These are phyloP conservation scores for Aspergillus ellipticus DNA, from an alignment of 495 filamentous ascomycete species.

Conservation along the genomic window DNA sequence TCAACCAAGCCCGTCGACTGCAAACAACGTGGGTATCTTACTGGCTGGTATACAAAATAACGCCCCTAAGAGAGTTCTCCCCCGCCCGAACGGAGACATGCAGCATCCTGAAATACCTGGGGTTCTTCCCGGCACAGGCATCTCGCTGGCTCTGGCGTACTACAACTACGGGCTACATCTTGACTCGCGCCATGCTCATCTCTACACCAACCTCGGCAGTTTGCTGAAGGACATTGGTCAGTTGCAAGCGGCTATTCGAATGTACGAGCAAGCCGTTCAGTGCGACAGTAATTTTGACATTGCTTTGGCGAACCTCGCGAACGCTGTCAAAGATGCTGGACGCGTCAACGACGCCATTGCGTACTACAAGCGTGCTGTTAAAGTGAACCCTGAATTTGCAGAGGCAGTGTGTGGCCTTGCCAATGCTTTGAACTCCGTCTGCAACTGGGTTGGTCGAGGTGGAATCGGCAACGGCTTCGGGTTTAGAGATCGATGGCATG, in stretches of 20 bases:
- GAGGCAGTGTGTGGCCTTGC: conserved; percentile 96
- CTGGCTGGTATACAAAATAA: conserved; percentile 90
- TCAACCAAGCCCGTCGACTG: conserved; percentile 94
- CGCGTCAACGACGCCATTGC: conserved; percentile 85
- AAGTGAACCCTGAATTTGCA: conserved; percentile 89
- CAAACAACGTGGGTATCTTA: conserved; percentile 97
- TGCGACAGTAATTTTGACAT: conserved; percentile 96
- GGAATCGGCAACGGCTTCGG: conserved; percentile 71
- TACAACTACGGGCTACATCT: conserved; percentile 89
- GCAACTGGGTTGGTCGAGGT: conserved; percentile 88
- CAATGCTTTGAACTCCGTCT: conserved; percentile 95
- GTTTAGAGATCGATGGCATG: conserved; percentile 87
- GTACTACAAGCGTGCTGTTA: conserved; percentile 89
- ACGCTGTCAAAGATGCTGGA: conserved; percentile 97
- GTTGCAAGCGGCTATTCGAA: conserved; percentile 82
- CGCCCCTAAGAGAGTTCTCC: conserved; percentile 38
- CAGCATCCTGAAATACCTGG: conserved; percentile 64
- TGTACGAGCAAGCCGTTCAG: conserved; percentile 93
- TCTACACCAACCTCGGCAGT: conserved; percentile 96
- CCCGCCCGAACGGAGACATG: conserved; percentile 31
- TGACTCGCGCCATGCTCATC: conserved; percentile 88
- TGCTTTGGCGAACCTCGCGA: conserved; percentile 92
- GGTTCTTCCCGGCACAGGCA: conserved; percentile 77
- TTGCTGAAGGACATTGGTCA: conserved; percentile 96
- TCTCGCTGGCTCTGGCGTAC: conserved; percentile 84